These are phyloP conservation scores for Pseudogymnoascus sp. DNA, from an alignment of 2,329 filamentous ascomycete genomes.

Conservation along the genomic window DNA sequence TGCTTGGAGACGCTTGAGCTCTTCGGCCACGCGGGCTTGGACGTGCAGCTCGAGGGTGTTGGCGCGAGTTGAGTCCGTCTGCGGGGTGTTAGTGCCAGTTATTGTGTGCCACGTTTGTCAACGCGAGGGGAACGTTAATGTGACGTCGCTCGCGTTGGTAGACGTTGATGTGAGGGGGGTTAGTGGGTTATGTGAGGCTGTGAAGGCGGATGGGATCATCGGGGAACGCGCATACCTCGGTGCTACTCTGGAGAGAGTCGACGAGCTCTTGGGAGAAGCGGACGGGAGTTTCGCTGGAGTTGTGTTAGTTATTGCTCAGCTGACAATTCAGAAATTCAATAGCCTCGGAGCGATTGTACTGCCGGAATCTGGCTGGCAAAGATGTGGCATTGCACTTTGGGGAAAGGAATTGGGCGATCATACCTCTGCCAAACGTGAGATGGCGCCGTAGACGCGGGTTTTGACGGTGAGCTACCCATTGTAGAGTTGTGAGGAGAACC, in stretches of 20 bases:
- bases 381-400: background rate
- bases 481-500: constrained; percentile 10
- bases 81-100: constrained; percentile 14
- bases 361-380: background rate
- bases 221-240: constrained; percentile 55
- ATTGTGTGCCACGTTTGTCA: background rate
- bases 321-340: background rate
- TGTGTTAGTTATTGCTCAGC: constrained; percentile 3
- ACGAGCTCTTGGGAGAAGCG: constrained; percentile 74
- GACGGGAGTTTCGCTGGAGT: constrained; percentile 48
- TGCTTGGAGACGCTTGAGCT: constrained; percentile 71
- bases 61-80: constrained; percentile 84
- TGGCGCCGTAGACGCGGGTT: constrained; percentile 9
- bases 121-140: background rate
- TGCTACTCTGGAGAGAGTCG: constrained; percentile 72
- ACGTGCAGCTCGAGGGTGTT: constrained; percentile 79
- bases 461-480: constrained; percentile 13
- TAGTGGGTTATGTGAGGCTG: background rate
- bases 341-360: background rate
- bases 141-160: too few relatives aligned
- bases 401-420: background rate
- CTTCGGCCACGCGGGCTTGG: constrained; percentile 74
- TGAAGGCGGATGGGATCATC: background rate
- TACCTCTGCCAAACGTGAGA: constrained; percentile 15
- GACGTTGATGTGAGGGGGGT: constrained; percentile 10